phyloP scores from a whole-genome alignment of 2,329 filamentous ascomycete genomes.

The Biscogniauxia marginata region DNA sequence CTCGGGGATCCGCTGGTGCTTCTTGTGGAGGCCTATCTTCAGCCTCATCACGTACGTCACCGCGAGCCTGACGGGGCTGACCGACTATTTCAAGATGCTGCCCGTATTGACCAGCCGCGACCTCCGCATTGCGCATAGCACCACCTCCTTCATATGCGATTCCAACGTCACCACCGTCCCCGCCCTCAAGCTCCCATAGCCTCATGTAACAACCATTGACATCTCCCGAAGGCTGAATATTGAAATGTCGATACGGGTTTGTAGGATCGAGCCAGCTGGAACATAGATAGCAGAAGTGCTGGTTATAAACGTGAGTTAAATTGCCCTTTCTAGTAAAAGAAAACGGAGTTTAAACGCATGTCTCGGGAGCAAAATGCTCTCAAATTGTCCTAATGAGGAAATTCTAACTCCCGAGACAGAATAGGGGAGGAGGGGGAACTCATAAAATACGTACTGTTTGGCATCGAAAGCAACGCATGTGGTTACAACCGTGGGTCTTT shows the following conservation, averaged over 20 bases:
- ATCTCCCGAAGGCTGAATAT: constrained; percentile 53
- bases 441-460: too few species aligned
- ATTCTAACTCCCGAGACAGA: too few species aligned
- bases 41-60: constrained; percentile 33
- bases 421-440: too few species aligned
- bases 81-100: constrained; percentile 23
- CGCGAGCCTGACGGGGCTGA: constrained; percentile 28
- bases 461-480: constrained; percentile 93
- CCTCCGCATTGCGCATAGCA: constrained; percentile 16
- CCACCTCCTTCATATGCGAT: constrained; percentile 43
- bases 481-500: constrained; percentile 93
- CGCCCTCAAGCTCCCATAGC: constrained; percentile 85
- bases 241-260: constrained; percentile 90
- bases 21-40: constrained; percentile 27
- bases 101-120: constrained; percentile 21
- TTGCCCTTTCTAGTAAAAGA: too few species aligned
- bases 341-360: too few species aligned
- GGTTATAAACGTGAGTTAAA: too few species aligned
- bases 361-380: too few species aligned
- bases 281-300: constrained; percentile 95
- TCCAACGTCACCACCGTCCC: constrained; percentile 62
- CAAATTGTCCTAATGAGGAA: too few species aligned
- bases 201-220: constrained; percentile 74
- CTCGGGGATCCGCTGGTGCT: constrained; percentile 10
- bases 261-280: constrained; percentile 76